phyloP scores from a whole-genome alignment of 2,329 filamentous ascomycete species.

The Fusarium anguioides region DNA sequence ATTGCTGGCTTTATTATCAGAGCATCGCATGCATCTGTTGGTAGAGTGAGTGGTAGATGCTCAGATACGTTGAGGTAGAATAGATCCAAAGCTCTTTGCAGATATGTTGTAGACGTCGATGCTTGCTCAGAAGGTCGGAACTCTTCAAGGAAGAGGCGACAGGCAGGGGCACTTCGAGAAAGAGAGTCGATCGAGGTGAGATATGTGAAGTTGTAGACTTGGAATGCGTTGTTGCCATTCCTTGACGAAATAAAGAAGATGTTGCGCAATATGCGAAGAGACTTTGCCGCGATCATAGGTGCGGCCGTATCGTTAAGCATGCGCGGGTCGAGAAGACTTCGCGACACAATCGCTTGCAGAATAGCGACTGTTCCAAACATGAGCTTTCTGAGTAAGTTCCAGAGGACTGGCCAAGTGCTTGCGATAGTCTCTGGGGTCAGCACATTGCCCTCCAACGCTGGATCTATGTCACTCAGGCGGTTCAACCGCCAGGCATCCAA shows the following conservation, averaged over 20 bases:
- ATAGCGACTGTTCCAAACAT: slow-evolving; percentile 81
- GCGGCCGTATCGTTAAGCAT: slow-evolving; percentile 61
- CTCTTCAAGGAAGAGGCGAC: slow-evolving; percentile 73
- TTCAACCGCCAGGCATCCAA: slow-evolving; percentile 79
- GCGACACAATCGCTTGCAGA: slow-evolving; percentile 77
- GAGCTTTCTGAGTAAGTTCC: slow-evolving; percentile 78
- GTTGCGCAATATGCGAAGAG: slow-evolving; percentile 78
- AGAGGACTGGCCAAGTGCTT: slow-evolving; percentile 76
- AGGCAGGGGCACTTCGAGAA: slow-evolving; percentile 73
- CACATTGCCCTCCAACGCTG: slow-evolving; percentile 70
- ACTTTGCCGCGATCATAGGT: slow-evolving; percentile 74
- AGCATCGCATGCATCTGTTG: slow-evolving; percentile 74
- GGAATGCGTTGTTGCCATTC: slow-evolving; percentile 78
- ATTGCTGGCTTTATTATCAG: slow-evolving; percentile 79
- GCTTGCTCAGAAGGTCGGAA: slow-evolving; percentile 61
- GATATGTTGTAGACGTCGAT: slow-evolving; percentile 45
- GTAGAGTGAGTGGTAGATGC: slow-evolving; percentile 78
- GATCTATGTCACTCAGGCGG: slow-evolving; percentile 78
- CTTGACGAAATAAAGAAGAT: slow-evolving; percentile 85
- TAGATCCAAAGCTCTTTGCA: slow-evolving; percentile 80
- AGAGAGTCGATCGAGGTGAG: slow-evolving; percentile 85
- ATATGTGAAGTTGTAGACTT: slow-evolving; percentile 86
- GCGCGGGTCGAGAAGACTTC: slow-evolving; percentile 64
- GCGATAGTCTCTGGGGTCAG: slow-evolving; percentile 74
- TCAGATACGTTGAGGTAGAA: slow-evolving; percentile 91